Percentiles rank a stretch among this genome's conserved stretches.
phyloP scores from a whole-genome alignment of 2,329 filamentous ascomycete genomes.

The Phialophora macrospora region DNA sequence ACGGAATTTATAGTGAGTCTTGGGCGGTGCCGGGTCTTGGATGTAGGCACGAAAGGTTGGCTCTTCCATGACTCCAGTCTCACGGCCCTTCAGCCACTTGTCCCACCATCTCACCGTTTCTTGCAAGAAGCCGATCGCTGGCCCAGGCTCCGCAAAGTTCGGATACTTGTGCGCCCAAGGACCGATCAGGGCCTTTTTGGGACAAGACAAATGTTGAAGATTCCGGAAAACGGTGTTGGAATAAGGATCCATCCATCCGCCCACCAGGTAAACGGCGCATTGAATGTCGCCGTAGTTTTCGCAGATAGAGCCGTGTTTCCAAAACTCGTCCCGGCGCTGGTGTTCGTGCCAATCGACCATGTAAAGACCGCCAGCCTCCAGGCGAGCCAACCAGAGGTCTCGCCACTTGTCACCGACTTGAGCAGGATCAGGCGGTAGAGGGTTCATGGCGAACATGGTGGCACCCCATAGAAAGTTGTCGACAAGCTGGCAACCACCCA shows the following conservation, averaged over 20 bases:
- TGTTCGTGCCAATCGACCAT: no score
- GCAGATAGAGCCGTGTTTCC: conserved; percentile 26
- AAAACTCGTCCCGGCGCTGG: no score
- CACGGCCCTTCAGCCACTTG: conserved; percentile 26
- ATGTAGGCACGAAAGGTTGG: conserved; percentile 21
- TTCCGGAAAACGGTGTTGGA: conserved; percentile 1
- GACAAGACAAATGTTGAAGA: conserved; percentile 20
- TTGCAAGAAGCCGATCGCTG: conserved; percentile 26
- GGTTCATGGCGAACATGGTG: conserved; percentile 29
- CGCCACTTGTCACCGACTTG: conserved; percentile 28
- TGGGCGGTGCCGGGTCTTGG: conserved; percentile 21
- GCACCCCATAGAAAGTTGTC: conserved; percentile 29
- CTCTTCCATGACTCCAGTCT: conserved; percentile 27
- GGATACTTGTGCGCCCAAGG: conserved; percentile 29
- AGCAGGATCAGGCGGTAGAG: conserved; percentile 24
- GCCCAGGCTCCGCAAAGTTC: conserved; percentile 27
- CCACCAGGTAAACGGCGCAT: conserved; percentile 26
- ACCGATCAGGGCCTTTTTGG: conserved; percentile 22
- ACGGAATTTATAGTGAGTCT: conserved; percentile 27
- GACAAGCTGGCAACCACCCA: conserved; percentile 24
- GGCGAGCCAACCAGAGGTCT: conserved; percentile 22
- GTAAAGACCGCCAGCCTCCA: conserved; percentile 23
- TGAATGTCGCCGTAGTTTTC: conserved; percentile 24
- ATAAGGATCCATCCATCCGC: conserved; percentile 26
- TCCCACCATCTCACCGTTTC: conserved; percentile 27